Conservation (phyloP, 1,139 yeast species). For the Scheffersomyces stambukii region DNA sequence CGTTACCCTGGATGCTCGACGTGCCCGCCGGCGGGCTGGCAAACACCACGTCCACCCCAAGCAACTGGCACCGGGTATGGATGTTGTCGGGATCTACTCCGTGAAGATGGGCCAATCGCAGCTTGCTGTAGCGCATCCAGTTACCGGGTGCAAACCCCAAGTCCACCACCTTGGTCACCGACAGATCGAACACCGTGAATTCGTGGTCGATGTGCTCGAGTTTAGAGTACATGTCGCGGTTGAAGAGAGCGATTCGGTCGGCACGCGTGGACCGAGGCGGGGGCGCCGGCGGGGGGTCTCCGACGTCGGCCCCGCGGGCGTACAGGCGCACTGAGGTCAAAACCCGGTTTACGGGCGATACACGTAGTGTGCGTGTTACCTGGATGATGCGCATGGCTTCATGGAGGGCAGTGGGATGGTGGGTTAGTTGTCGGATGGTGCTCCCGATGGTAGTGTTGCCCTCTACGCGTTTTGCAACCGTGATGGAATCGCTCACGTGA, state of each 20-base stretch:
- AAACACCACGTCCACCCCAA: slow-evolving; percentile 84
- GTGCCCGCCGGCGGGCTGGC: slow-evolving; percentile 78
- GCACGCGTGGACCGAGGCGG: too few relatives aligned
- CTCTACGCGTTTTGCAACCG: too few relatives aligned
- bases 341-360: too few relatives aligned
- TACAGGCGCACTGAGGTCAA: too few relatives aligned
- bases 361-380: too few relatives aligned
- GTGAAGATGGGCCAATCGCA: slow-evolving; percentile 26
- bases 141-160: slow-evolving; percentile 94
- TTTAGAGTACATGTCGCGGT: slow-evolving; percentile 22
- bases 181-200: slow-evolving; percentile 22
- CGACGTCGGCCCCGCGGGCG: too few relatives aligned
- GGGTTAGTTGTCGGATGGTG: too few relatives aligned
- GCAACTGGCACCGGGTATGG: slow-evolving; percentile 54
- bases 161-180: slow-evolving; percentile 31
- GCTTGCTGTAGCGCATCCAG: slow-evolving; percentile 77
- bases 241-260: slow-evolving; percentile 16
- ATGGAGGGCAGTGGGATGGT: too few relatives aligned
- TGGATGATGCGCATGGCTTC: too few relatives aligned
- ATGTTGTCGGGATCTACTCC: slow-evolving; percentile 44
- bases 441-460: too few relatives aligned
- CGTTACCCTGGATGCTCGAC: slow-evolving; percentile 81
- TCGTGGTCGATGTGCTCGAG: slow-evolving; percentile 26
- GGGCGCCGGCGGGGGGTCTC: too few relatives aligned
- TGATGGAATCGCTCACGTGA: too few relatives aligned